phyloP scores from a whole-genome alignment of 371 early-diverging fungal species.

The Parasitella parasitica region DNA sequence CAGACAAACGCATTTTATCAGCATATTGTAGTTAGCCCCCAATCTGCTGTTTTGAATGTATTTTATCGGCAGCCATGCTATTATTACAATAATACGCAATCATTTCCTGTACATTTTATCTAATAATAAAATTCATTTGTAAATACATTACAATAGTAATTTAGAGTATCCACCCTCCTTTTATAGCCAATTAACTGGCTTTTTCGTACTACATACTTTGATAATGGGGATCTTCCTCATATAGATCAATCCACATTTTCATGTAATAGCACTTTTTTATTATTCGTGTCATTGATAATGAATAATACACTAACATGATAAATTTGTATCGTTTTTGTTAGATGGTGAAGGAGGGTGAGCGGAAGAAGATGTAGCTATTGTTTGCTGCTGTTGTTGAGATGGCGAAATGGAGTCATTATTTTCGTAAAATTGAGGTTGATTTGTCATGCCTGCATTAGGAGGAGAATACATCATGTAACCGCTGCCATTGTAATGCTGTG shows the following conservation, averaged over 20 bases:
- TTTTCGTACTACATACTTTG: no score
- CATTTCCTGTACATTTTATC: constrained; percentile 6
- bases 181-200: background rate
- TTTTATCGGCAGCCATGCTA: constrained; percentile 2
- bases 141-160: background rate
- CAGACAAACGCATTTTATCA: background rate
- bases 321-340: background rate
- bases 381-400: background rate
- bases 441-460: background rate
- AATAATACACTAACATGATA: background rate
- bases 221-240: no score
- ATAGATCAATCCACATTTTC: background rate
- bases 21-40: background rate
- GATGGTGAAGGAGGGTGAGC: background rate
- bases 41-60: background rate
- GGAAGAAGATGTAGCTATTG: background rate
- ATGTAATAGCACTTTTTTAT: background rate
- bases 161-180: background rate
- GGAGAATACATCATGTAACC: background rate
- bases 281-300: no score
- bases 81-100: background rate
- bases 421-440: background rate
- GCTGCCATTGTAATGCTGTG: background rate
- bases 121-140: background rate
- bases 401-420: background rate